phyloP scores from a whole-genome alignment of 2,329 filamentous ascomycete species.

The Talaromyces marneffei region DNA sequence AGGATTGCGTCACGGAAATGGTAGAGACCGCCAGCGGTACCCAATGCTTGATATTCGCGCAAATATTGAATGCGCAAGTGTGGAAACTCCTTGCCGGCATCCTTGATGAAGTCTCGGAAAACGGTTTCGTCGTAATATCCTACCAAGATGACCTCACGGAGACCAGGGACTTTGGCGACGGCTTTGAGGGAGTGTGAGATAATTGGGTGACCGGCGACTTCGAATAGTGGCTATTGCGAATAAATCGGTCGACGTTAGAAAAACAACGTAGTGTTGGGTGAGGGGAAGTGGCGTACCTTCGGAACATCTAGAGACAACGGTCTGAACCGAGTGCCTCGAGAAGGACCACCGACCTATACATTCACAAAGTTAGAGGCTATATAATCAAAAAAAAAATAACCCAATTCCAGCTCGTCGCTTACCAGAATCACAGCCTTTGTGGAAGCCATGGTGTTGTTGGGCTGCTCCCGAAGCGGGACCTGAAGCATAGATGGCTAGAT shows the following conservation, averaged over 20 bases:
- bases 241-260: not conserved
- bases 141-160: constrained; percentile 95
- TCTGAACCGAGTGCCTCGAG: constrained; percentile 89
- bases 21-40: constrained; percentile 93
- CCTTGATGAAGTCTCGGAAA: constrained; percentile 97
- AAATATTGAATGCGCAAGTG: constrained; percentile 89
- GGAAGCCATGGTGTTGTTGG: constrained; percentile 42
- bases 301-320: constrained; percentile 92
- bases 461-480: constrained; percentile 40
- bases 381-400: not conserved
- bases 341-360: constrained; percentile 81
- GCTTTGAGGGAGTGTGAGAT: constrained; percentile 96
- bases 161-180: constrained; percentile 80
- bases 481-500: constrained; percentile 34
- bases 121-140: constrained; percentile 98
- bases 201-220: constrained; percentile 96
- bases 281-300: constrained; percentile 58
- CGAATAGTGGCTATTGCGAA: constrained; percentile 73
- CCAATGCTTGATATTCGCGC: constrained; percentile 92
- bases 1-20: constrained; percentile 99
- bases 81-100: constrained; percentile 76
- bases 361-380: constrained; percentile 6
- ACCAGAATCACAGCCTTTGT: constrained; percentile 96
- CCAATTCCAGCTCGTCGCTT: constrained; percentile 26
- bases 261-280: not conserved